phyloP scores from a whole-genome alignment of 2,329 filamentous ascomycete species.

The Ilyonectria robusta region DNA sequence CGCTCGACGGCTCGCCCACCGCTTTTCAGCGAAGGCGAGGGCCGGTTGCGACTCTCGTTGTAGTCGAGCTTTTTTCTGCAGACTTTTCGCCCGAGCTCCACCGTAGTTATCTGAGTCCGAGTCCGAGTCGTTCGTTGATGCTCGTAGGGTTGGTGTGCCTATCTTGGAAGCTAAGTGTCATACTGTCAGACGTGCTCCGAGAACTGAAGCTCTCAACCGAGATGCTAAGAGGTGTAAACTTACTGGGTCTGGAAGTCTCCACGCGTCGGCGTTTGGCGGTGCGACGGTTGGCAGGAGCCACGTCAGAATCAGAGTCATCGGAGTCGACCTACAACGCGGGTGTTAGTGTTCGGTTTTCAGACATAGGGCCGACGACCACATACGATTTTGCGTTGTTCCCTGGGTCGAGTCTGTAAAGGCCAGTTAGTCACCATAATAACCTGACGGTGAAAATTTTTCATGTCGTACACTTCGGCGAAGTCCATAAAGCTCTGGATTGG shows the following conservation, averaged over 20 bases:
- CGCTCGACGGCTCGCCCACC: constrained; percentile 90
- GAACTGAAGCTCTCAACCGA: constrained; percentile 6
- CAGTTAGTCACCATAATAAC: constrained; percentile 50
- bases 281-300: constrained; percentile 69
- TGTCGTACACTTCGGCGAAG: constrained; percentile 89
- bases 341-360: constrained; percentile 28
- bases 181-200: constrained; percentile 34
- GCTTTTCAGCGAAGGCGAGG: constrained; percentile 82
- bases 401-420: constrained; percentile 65
- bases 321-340: constrained; percentile 60
- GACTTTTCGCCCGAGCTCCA: constrained; percentile 77
- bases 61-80: constrained; percentile 83
- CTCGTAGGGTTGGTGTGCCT: constrained; percentile 67
- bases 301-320: constrained; percentile 81
- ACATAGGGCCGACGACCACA: constrained; percentile 45
- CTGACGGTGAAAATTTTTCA: constrained; percentile 41
- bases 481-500: constrained; percentile 95
- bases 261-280: constrained; percentile 78
- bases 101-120: constrained; percentile 86
- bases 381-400: constrained; percentile 72
- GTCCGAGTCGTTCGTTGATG: constrained; percentile 73
- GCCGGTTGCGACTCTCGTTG: constrained; percentile 78
- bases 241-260: constrained; percentile 75
- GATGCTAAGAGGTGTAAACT: constrained; percentile 45
- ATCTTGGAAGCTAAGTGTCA: constrained; percentile 69